Evolutionary conservation across 1,284 basidiomycete genomes (phyloP).

Genomic region (Trichosporon inkin): DNA sequence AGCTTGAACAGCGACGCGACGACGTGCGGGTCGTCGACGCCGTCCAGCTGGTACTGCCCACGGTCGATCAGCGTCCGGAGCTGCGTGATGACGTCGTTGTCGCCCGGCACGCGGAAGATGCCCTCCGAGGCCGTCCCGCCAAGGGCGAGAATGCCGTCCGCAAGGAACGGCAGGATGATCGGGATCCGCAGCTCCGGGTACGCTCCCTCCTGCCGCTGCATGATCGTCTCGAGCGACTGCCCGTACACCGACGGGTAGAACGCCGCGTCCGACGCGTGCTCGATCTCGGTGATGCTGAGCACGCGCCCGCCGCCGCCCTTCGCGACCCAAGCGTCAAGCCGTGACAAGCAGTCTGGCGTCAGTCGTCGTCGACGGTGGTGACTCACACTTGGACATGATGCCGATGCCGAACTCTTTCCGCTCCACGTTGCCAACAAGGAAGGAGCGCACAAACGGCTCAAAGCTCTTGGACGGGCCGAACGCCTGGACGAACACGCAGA

Average conservation of each 20-base stretch:
- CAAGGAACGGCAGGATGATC: conserved; percentile 84
- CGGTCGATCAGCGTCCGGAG: conserved; percentile 81
- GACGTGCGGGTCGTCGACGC: conserved; percentile 80
- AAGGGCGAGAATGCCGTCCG: conserved; percentile 80
- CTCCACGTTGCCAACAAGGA: conserved; percentile 65
- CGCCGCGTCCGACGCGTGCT: conserved; percentile 82
- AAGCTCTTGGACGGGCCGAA: conserved; percentile 90
- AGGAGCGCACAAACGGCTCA: conserved; percentile 70
- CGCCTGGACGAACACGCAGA: conserved; percentile 78
- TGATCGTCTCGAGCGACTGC: conserved; percentile 75
- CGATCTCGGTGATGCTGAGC: conserved; percentile 73
- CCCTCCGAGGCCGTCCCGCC: conserved; percentile 79
- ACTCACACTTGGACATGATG: conserved; percentile 71
- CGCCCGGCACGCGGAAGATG: conserved; percentile 85
- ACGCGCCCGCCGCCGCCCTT: conserved; percentile 79
- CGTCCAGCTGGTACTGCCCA: conserved; percentile 73
- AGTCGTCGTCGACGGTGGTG: neutral
- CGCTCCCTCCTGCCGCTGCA: conserved; percentile 73
- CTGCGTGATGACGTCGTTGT: conserved; percentile 75
- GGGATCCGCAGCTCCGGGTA: conserved; percentile 80
- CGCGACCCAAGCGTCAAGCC: conserved; percentile 65
- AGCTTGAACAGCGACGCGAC: conserved; percentile 82
- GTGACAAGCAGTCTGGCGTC: conserved; percentile 61
- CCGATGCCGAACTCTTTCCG: conserved; percentile 65
- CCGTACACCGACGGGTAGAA: conserved; percentile 91